These are phyloP conservation scores for sweet orange (Citrus sinensis) DNA, from an alignment of 345 rosid species.

Conservation along the genomic window DVS_A1.0 CM039163.1:4051001-4051500, in stretches of 20 bases:
- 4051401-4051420: background rate
- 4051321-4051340: background rate
- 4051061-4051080: conserved; percentile 90
- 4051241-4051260: no score
- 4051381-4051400: background rate
- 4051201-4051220: background rate
- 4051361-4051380: background rate
- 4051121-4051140: conserved; percentile 96
- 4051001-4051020: conserved; percentile 98
- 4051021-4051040: conserved; percentile 99
- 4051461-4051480: conserved; percentile 99
- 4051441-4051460: conserved; percentile 95
- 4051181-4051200: background rate
- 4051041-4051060: conserved; percentile 97
- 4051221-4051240: background rate
- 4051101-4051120: conserved; percentile 78
- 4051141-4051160: conserved; percentile 4
- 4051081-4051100: conserved; percentile 82
- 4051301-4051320: background rate
- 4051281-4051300: background rate
- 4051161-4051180: background rate
- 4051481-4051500: conserved; percentile 96
- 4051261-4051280: background rate
- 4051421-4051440: conserved; percentile 62
- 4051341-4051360: background rate